Percentiles rank a stretch among this genome's conserved stretches.
phyloP scores from a whole-genome alignment of 257 asterid genomes.

The Jaltomata sinuosa region DNA sequence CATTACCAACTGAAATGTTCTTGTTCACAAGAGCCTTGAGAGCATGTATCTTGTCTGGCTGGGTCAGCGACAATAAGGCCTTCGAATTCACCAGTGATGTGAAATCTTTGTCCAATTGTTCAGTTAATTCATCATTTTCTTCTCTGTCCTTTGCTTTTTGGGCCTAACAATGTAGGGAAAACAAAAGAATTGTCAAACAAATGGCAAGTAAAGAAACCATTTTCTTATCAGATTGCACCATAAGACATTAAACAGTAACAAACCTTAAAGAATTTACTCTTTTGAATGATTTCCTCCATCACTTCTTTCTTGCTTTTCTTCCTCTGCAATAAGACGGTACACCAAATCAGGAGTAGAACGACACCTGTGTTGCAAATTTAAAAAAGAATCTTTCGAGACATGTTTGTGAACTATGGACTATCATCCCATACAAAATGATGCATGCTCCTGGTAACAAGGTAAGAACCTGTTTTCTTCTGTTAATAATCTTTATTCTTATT shows the following conservation, averaged over 20 bases:
- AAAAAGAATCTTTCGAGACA: neutral
- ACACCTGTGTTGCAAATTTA: neutral
- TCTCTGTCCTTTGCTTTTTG: conserved; percentile 92
- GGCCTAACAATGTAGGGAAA: conserved; percentile 49
- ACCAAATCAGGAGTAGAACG: conserved; percentile 14
- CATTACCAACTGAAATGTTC: conserved; percentile 27
- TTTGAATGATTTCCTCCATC: conserved; percentile 74
- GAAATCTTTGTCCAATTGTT: conserved; percentile 75
- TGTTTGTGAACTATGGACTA: neutral
- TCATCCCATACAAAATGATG: neutral
- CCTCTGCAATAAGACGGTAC: conserved; percentile 40
- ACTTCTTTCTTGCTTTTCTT: conserved; percentile 92
- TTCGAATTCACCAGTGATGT: conserved; percentile 64
- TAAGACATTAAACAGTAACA: conserved; percentile 10
- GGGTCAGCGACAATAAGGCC: conserved; percentile 62
- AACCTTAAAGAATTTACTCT: conserved; percentile 97
- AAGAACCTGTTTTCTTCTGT: neutral
- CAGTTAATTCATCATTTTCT: conserved; percentile 59
- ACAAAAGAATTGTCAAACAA: conserved; percentile 2
- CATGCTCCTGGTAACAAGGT: neutral
- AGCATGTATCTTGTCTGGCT: conserved; percentile 73
- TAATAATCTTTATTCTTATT: neutral
- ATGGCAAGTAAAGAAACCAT: neutral
- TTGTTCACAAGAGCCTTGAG: conserved; percentile 55
- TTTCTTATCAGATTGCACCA: neutral